Evolutionary conservation across 75 land plant species (phyloP), one percentile per base, ranked within the genome.

Genomic region (Pinus tabuliformis): DNA sequence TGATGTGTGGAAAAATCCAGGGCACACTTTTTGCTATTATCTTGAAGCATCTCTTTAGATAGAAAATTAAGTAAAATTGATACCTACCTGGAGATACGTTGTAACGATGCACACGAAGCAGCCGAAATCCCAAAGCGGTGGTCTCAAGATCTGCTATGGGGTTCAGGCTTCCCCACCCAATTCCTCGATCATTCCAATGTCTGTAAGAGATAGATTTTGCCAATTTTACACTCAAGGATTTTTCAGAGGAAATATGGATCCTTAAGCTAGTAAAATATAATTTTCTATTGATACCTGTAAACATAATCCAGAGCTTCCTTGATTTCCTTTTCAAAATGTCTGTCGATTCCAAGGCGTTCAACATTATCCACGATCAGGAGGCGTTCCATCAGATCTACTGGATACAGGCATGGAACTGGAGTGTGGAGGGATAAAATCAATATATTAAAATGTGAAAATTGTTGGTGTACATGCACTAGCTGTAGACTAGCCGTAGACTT

Each of bases 331-430:
- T 56, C 12, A 18, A 82, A 82, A 11, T 72, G 61, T 22, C 56
- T 58, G 16, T 12, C 76, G 17, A 81, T 81, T 36, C 81, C 83
- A 7, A 89, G 84, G 33, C 89, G 77, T 30, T 89, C 78, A 13
- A 89, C 77, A 7, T 77, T 74, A 57, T 89, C 91, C 68, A 89
- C 86, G 14, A 88, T 75, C 86, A 83, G 84, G 2, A 87, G 20
- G 42, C 60, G 84, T 77, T 89, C 89, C 20, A 81, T 76, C 33
- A 89, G 0, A 73, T 97, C 99, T 54, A 95, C 90, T 1, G 99
- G 99, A 75, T 97, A 92, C 37, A 89, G 91, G 82, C 89, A 91
- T 0, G 99, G 99, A 20, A 93, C 98, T 95, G 86, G 65, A 70
- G 11, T 3, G 0, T 21, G 63, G 57, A 15, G 17, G 7, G 8